phyloP scores from a whole-genome alignment of 2,329 filamentous ascomycete genomes.

The Fusarium caatingaense region DNA sequence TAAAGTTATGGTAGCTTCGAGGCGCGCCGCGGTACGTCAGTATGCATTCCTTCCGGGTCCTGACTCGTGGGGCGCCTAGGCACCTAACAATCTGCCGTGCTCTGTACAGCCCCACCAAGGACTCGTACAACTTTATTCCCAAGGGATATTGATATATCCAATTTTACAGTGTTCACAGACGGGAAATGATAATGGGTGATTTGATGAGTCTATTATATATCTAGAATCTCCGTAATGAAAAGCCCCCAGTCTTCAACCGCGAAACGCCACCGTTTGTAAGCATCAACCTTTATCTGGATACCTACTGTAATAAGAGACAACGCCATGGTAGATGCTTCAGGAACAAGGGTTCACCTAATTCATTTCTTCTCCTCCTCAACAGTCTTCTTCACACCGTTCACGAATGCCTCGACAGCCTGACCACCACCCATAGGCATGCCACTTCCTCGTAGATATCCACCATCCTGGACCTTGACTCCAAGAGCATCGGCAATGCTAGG shows the following conservation, averaged over 20 bases:
- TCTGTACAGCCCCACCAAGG: slow-evolving; percentile 8
- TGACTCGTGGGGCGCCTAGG: slow-evolving; percentile 3
- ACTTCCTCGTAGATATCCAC: slow-evolving; percentile 82
- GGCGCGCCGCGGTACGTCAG: slow-evolving; percentile 42
- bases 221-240: neutral
- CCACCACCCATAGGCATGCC: slow-evolving; percentile 88
- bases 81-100: slow-evolving; percentile 1
- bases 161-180: neutral
- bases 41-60: slow-evolving; percentile 17
- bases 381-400: slow-evolving; percentile 86
- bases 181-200: neutral
- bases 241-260: neutral
- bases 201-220: neutral
- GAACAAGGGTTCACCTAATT: neutral
- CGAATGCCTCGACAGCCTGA: slow-evolving; percentile 89
- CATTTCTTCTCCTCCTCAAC: slow-evolving; percentile 68
- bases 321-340: neutral
- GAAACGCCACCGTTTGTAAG: slow-evolving; percentile 15
- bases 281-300: slow-evolving; percentile 19
- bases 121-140: neutral
- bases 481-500: slow-evolving; percentile 91
- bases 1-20: slow-evolving; percentile 13
- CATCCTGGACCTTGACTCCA: slow-evolving; percentile 81
- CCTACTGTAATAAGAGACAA: slow-evolving; percentile 10
- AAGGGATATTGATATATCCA: neutral